Percentiles rank a stretch among this genome's conserved stretches.
Conservation (phyloP, 257 asterid species). For the Solanum etuberosum region DNA sequence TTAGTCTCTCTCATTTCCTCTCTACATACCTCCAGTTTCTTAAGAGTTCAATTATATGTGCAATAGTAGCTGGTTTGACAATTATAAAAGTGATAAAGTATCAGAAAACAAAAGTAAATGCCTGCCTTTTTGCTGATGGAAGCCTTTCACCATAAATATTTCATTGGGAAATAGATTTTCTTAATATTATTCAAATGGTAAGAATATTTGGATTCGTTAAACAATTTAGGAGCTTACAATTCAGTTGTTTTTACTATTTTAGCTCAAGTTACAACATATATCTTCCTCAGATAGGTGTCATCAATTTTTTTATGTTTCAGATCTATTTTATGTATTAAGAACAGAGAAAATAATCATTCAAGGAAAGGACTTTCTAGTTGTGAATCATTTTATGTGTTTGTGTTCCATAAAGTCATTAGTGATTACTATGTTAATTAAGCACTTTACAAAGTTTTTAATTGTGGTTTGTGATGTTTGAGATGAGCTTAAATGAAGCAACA, state of each 20-base stretch:
- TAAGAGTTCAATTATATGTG: neutral
- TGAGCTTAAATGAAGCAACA: too few relatives aligned
- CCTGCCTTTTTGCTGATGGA: neutral
- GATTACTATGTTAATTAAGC: too few relatives aligned
- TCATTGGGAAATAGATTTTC: neutral
- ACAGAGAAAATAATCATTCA: neutral
- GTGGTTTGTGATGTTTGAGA: too few relatives aligned
- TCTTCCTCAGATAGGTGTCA: too few relatives aligned
- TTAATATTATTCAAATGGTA: neutral
- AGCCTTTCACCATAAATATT: neutral
- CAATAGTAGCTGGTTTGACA: neutral
- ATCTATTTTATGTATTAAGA: neutral
- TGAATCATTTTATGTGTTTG: neutral
- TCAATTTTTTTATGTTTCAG: neutral
- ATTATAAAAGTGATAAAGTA: neutral
- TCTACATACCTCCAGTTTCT: neutral
- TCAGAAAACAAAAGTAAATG: neutral
- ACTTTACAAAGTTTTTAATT: too few relatives aligned
- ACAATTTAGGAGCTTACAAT: neutral
- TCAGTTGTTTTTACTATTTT: neutral
- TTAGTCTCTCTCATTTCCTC: neutral
- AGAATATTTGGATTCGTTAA: neutral
- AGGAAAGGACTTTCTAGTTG: neutral
- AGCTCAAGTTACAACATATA: too few relatives aligned
- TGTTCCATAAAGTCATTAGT: neutral